These are phyloP conservation scores for Coemansia sp. DNA, from an alignment of 192 early-diverging fungal genomes.

Conservation along the genomic window DNA sequence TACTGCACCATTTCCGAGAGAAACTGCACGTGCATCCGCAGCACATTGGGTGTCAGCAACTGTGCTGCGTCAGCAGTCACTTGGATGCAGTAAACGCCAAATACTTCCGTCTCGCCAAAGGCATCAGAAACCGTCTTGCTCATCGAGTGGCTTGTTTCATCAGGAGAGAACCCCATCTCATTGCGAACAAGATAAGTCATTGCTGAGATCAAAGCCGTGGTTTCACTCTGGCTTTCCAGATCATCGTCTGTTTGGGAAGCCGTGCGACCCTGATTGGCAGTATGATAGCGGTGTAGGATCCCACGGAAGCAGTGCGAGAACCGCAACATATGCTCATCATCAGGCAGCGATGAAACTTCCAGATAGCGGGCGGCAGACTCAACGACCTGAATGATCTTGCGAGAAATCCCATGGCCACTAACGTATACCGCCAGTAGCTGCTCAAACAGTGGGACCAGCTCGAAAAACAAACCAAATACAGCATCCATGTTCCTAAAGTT, in stretches of 20 bases:
- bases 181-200: slow-evolving; percentile 44
- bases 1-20: slow-evolving; percentile 49
- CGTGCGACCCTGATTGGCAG: background rate
- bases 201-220: slow-evolving; percentile 31
- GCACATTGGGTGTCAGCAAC: slow-evolving; percentile 35
- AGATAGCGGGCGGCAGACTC: slow-evolving; percentile 45
- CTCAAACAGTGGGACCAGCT: slow-evolving; percentile 35
- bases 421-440: slow-evolving; percentile 29
- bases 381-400: slow-evolving; percentile 34
- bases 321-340: slow-evolving; percentile 36
- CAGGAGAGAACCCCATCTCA: slow-evolving; percentile 47
- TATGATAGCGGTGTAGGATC: slow-evolving; percentile 33
- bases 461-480: slow-evolving; percentile 43
- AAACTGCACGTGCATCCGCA: slow-evolving; percentile 43
- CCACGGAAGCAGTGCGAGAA: slow-evolving; percentile 35
- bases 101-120: slow-evolving; percentile 51
- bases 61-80: slow-evolving; percentile 25
- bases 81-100: slow-evolving; percentile 48
- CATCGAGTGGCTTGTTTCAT: slow-evolving; percentile 25
- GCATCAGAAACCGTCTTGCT: slow-evolving; percentile 32
- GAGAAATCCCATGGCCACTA: slow-evolving; percentile 25
- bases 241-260: slow-evolving; percentile 10
- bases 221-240: slow-evolving; percentile 26
- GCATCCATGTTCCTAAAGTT: slow-evolving; percentile 48
- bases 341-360: slow-evolving; percentile 40